phyloP scores from a whole-genome alignment of 208 protist genomes.

The Wallacemonas sp. region DNA sequence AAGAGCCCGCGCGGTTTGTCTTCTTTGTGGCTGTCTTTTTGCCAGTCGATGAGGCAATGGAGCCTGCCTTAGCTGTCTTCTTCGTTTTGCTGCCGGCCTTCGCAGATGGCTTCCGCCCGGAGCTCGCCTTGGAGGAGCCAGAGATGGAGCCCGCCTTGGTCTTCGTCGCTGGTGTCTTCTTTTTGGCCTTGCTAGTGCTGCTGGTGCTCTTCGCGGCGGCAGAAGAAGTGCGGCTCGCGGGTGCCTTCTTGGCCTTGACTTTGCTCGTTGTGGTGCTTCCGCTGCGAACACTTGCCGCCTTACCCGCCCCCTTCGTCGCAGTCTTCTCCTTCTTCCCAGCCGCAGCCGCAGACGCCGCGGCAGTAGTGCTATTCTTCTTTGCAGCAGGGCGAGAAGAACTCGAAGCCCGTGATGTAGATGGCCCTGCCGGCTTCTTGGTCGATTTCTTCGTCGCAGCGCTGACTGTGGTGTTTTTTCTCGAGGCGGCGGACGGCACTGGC shows the following conservation, averaged over 20 bases:
- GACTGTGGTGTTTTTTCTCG: slow-evolving; percentile 1
- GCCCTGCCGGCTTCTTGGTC: slow-evolving; percentile 5
- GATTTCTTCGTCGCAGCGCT: background rate
- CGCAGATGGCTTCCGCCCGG: background rate
- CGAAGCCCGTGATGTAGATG: background rate
- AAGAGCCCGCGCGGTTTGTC: background rate
- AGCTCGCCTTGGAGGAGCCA: background rate
- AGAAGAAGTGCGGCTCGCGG: slow-evolving; percentile 14
- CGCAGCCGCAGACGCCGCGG: too few species aligned
- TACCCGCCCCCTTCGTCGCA: background rate
- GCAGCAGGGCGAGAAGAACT: background rate
- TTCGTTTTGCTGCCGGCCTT: background rate
- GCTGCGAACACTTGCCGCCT: slow-evolving; percentile 2
- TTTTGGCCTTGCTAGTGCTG: slow-evolving; percentile 16
- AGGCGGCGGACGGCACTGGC: background rate
- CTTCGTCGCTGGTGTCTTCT: background rate
- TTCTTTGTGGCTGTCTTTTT: background rate
- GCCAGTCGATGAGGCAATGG: too few species aligned
- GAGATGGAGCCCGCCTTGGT: background rate
- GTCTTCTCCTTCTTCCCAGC: background rate
- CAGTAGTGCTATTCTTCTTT: slow-evolving; percentile 21
- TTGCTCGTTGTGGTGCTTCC: background rate
- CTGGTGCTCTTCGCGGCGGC: background rate
- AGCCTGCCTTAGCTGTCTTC: background rate
- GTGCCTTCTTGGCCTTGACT: slow-evolving; percentile 19